Conservation (phyloP, 2,329 filamentous ascomycete genomes). For the Diaporthe batatas region DNA sequence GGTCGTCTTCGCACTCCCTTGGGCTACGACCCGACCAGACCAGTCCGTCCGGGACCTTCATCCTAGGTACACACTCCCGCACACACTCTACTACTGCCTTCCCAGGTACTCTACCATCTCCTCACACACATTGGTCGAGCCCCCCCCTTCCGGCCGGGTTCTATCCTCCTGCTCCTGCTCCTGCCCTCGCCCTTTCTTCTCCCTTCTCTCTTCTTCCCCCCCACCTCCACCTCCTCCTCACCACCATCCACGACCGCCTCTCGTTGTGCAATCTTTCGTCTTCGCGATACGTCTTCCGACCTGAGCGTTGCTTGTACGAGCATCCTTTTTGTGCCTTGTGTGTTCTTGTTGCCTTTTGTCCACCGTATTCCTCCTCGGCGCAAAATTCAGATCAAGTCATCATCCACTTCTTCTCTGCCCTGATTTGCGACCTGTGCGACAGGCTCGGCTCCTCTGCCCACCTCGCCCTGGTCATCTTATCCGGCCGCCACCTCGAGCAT, state of each 20-base stretch:
- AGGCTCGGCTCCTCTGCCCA: constrained; percentile 13
- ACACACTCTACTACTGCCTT: neutral
- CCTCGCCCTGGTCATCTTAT: constrained; percentile 22
- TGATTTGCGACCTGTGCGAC: constrained; percentile 36
- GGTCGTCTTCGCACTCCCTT: constrained; percentile 23
- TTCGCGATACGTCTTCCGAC: constrained; percentile 38
- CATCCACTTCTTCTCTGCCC: constrained; percentile 33
- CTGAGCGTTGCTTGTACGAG: constrained; percentile 42
- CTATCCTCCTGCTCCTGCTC: constrained; percentile 34
- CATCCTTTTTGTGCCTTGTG: constrained; percentile 40
- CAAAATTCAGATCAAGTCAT: constrained; percentile 35
- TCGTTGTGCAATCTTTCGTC: constrained; percentile 38
- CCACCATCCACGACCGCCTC: constrained; percentile 31
- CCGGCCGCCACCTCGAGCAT: constrained; percentile 16
- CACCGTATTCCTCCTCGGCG: constrained; percentile 31
- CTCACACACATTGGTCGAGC: neutral
- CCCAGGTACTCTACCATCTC: neutral
- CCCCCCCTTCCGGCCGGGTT: constrained; percentile 31
- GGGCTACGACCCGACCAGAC: constrained; percentile 24
- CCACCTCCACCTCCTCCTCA: constrained; percentile 2
- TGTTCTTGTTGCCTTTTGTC: constrained; percentile 29
- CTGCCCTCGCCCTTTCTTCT: constrained; percentile 31
- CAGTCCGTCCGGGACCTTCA: constrained; percentile 14
- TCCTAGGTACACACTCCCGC: constrained; percentile 11
- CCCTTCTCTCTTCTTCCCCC: constrained; percentile 26